A percentile compares a stretch with the other conserved stretches of the same genome.
phyloP scores from a whole-genome alignment of 768 basidiomycete species.

The Leccinum aurantiacum region DNA sequence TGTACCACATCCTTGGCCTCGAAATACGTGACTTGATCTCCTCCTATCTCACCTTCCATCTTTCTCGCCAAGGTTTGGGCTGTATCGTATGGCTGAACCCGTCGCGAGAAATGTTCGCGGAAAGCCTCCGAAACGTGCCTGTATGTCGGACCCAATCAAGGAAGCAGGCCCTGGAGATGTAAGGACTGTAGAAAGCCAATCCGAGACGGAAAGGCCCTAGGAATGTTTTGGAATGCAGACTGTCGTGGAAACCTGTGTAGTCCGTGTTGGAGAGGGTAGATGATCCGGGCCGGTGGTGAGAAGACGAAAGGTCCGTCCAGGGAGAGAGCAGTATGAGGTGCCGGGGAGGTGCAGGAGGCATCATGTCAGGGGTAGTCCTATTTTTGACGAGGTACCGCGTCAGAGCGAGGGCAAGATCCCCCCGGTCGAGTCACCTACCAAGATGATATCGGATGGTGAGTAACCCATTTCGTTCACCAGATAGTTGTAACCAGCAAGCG shows the following conservation, averaged over 20 bases:
- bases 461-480: conserved; percentile 60
- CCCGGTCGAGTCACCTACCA: conserved; percentile 77
- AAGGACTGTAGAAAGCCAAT: conserved; percentile 47
- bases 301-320: conserved; percentile 47
- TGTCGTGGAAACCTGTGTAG: conserved; percentile 15
- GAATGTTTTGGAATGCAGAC: too few relatives aligned
- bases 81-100: conserved; percentile 57
- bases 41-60: conserved; percentile 51
- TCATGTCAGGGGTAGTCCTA: conserved; percentile 25
- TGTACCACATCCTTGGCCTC: conserved; percentile 55
- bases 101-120: conserved; percentile 59
- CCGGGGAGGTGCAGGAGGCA: conserved; percentile 46
- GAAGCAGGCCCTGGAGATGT: conserved; percentile 57
- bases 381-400: too few relatives aligned
- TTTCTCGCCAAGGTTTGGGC: conserved; percentile 44
- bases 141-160: conserved; percentile 31
- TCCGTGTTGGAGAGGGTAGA: conserved; percentile 38
- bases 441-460: conserved; percentile 56
- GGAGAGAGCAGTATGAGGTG: conserved; percentile 56
- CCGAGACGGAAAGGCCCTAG: conserved; percentile 48
- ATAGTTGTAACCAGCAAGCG: conserved; percentile 70
- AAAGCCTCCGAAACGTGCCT: conserved; percentile 53
- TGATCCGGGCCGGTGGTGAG: conserved; percentile 39
- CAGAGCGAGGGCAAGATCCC: conserved; percentile 22
- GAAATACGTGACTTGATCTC: conserved; percentile 44